Percentiles rank a stretch among this genome's conserved stretches.
Evolutionary conservation across 2,329 filamentous ascomycete genomes (phyloP).

Genomic region (Aspergillus sp.): DNA sequence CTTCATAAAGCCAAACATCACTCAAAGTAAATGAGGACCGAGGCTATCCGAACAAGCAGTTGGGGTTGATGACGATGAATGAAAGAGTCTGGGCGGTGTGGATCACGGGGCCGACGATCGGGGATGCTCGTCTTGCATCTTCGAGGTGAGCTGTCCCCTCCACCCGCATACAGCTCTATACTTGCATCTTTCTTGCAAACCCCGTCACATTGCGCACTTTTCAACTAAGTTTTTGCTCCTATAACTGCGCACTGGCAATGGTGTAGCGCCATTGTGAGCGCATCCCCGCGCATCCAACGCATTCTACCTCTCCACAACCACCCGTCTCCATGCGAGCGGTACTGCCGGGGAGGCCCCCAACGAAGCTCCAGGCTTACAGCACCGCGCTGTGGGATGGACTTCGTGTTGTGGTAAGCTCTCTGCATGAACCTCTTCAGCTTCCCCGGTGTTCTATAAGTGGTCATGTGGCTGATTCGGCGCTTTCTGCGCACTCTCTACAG

Average conservation of each 20-base stretch:
- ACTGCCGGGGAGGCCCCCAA: slow-evolving; percentile 75
- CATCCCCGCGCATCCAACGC: slow-evolving; percentile 26
- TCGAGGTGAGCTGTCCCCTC: neutral
- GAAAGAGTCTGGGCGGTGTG: neutral
- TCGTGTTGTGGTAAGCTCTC: slow-evolving; percentile 68
- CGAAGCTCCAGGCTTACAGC: slow-evolving; percentile 75
- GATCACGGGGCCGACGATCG: neutral
- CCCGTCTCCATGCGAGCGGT: slow-evolving; percentile 70
- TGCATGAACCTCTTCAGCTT: neutral
- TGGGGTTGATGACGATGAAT: too few species aligned
- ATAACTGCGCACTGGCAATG: slow-evolving; percentile 30
- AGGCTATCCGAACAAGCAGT: too few species aligned
- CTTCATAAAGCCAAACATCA: too few species aligned
- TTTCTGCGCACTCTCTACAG: slow-evolving; percentile 48
- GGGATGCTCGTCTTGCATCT: neutral
- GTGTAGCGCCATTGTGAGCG: slow-evolving; percentile 32
- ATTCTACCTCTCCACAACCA: slow-evolving; percentile 20
- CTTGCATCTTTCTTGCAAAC: neutral
- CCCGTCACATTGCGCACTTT: neutral
- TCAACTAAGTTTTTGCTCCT: neutral
- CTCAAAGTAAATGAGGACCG: too few species aligned
- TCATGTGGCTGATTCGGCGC: slow-evolving; percentile 15
- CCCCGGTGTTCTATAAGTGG: neutral
- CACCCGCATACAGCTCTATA: neutral
- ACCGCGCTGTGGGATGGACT: slow-evolving; percentile 72